phyloP scores from a whole-genome alignment of 2,329 filamentous ascomycete genomes.

The Verticillium tricorpus region DNA sequence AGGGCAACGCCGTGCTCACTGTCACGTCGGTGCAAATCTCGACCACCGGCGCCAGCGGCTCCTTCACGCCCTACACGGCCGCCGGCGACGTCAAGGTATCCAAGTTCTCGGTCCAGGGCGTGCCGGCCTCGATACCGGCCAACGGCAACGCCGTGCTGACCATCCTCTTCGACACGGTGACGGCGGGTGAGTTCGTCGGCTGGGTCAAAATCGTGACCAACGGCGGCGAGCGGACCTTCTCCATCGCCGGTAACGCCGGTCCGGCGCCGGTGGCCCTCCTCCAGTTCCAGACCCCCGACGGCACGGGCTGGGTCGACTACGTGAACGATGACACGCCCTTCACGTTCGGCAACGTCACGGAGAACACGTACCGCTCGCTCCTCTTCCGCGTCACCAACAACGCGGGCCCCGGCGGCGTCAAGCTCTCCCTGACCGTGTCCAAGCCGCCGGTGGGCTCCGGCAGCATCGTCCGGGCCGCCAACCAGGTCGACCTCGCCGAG shows the following conservation, averaged over 20 bases:
- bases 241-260: slow-evolving; percentile 44
- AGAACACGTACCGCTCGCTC: slow-evolving; percentile 42
- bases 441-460: slow-evolving; percentile 53
- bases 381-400: slow-evolving; percentile 50
- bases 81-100: slow-evolving; percentile 32
- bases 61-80: slow-evolving; percentile 29
- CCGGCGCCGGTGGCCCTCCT: slow-evolving; percentile 42
- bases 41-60: slow-evolving; percentile 33
- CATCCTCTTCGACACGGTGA: slow-evolving; percentile 41
- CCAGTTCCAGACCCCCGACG: slow-evolving; percentile 49
- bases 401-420: slow-evolving; percentile 41
- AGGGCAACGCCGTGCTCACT: slow-evolving; percentile 39
- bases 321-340: slow-evolving; percentile 34
- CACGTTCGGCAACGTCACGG: slow-evolving; percentile 48
- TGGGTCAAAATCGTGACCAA: slow-evolving; percentile 41
- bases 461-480: slow-evolving; percentile 47
- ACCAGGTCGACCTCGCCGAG: slow-evolving; percentile 53
- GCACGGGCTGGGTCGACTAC: slow-evolving; percentile 44
- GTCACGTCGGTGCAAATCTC: slow-evolving; percentile 41
- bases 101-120: slow-evolving; percentile 40
- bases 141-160: slow-evolving; percentile 32
- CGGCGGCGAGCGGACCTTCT: slow-evolving; percentile 43
- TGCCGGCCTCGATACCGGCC: slow-evolving; percentile 38
- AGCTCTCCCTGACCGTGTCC: slow-evolving; percentile 48
- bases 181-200: slow-evolving; percentile 41